phyloP scores from a whole-genome alignment of 2,329 filamentous ascomycete species.

The Zopfia rhizophila region DNA sequence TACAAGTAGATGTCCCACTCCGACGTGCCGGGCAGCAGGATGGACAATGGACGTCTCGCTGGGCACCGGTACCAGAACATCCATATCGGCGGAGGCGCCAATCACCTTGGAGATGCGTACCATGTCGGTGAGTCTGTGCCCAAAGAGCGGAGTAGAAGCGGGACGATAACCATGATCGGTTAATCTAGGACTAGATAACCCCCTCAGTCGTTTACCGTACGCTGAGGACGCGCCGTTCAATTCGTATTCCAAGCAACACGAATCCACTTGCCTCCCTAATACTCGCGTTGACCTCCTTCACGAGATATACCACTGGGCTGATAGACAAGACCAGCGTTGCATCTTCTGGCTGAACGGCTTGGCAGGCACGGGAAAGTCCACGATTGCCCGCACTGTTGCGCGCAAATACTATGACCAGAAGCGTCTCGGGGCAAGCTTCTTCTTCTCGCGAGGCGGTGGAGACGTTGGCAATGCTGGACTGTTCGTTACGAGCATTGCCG shows the following conservation, averaged over 20 bases:
- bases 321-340: neutral
- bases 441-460: slow-evolving; percentile 20
- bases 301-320: slow-evolving; percentile 12
- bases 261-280: slow-evolving; percentile 5
- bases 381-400: slow-evolving; percentile 29
- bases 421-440: slow-evolving; percentile 22
- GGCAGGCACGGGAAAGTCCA: slow-evolving; percentile 34
- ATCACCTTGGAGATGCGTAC: no score
- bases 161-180: no score
- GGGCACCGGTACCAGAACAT: no score
- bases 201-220: no score
- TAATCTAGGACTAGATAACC: no score
- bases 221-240: slow-evolving; percentile 10
- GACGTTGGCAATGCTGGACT: slow-evolving; percentile 2
- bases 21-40: no score
- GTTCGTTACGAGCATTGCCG: slow-evolving; percentile 15
- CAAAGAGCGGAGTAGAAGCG: no score
- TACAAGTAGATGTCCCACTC: no score
- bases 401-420: slow-evolving; percentile 4
- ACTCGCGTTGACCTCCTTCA: slow-evolving; percentile 14
- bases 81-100: no score
- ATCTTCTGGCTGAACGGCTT: slow-evolving; percentile 29
- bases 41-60: no score
- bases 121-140: no score
- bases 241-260: slow-evolving; percentile 2